Percentiles rank a stretch among this genome's conserved stretches.
Conservation (phyloP, 2,329 filamentous ascomycete species). For the Tolypocladium guangdongense region DNA sequence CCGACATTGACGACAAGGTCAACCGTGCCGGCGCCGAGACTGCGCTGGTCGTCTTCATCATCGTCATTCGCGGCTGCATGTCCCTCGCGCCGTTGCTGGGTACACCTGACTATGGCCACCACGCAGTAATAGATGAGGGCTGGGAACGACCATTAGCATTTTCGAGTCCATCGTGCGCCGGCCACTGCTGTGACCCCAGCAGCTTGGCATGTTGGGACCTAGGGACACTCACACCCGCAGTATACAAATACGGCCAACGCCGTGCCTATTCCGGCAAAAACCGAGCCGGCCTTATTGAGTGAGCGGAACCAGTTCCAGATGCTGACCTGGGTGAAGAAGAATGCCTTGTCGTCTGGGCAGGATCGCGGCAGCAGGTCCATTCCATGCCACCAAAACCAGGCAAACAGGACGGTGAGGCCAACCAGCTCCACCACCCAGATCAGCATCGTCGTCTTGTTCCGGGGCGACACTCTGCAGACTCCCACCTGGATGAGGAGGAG, state of each 20-base stretch:
- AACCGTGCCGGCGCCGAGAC: neutral
- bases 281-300: slow-evolving; percentile 12
- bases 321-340: slow-evolving; percentile 17
- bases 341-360: slow-evolving; percentile 13
- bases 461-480: slow-evolving; percentile 7
- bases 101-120: neutral
- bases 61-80: neutral
- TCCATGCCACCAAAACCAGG: slow-evolving; percentile 14
- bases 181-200: neutral
- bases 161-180: too few species aligned
- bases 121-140: neutral
- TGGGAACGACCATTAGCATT: neutral
- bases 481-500: slow-evolving; percentile 11
- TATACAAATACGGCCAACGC: slow-evolving; percentile 5
- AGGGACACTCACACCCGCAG: slow-evolving; percentile 4
- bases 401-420: slow-evolving; percentile 8
- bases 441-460: slow-evolving; percentile 6
- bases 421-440: slow-evolving; percentile 10
- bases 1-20: slow-evolving; percentile 12
- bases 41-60: neutral
- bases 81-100: neutral
- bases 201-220: neutral
- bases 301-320: slow-evolving; percentile 15
- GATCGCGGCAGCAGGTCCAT: slow-evolving; percentile 10
- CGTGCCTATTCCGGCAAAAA: slow-evolving; percentile 6